Percentiles rank a stretch among this genome's conserved stretches.
phyloP scores from a whole-genome alignment of 2,329 filamentous ascomycete genomes.

The Capronia americana region DNA sequence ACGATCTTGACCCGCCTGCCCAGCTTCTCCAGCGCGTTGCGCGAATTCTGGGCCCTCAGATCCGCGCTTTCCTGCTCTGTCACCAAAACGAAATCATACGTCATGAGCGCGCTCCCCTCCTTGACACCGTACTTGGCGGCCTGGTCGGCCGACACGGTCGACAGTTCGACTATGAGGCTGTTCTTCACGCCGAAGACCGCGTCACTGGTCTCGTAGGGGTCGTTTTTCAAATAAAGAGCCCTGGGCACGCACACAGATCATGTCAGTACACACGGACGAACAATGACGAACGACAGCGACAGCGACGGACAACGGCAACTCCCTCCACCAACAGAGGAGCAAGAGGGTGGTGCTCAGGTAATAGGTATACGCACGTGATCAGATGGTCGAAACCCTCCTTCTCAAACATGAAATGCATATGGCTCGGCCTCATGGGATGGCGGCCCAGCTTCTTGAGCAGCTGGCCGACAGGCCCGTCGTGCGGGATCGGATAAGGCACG shows the following conservation, averaged over 20 bases:
- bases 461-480: conserved; percentile 82
- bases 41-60: conserved; percentile 70
- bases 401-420: conserved; percentile 90
- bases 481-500: conserved; percentile 82
- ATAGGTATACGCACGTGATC: conserved; percentile 83
- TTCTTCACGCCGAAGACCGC: conserved; percentile 46
- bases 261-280: background rate
- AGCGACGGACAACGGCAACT: background rate
- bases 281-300: background rate
- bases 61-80: conserved; percentile 68
- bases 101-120: conserved; percentile 38
- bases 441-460: conserved; percentile 69
- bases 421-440: conserved; percentile 78
- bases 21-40: conserved; percentile 69
- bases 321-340: background rate
- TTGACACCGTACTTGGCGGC: conserved; percentile 41
- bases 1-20: conserved; percentile 74
- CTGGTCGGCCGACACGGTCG: conserved; percentile 39
- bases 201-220: conserved; percentile 43
- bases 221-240: conserved; percentile 42
- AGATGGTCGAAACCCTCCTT: conserved; percentile 79
- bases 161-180: conserved; percentile 41
- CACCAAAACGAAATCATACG: conserved; percentile 41
- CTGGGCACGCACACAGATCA: conserved; percentile 29
- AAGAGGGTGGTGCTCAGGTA: background rate